Evolutionary conservation across 2,329 filamentous ascomycete species (phyloP).

Genomic region (Cercospora citrullina): DNA sequence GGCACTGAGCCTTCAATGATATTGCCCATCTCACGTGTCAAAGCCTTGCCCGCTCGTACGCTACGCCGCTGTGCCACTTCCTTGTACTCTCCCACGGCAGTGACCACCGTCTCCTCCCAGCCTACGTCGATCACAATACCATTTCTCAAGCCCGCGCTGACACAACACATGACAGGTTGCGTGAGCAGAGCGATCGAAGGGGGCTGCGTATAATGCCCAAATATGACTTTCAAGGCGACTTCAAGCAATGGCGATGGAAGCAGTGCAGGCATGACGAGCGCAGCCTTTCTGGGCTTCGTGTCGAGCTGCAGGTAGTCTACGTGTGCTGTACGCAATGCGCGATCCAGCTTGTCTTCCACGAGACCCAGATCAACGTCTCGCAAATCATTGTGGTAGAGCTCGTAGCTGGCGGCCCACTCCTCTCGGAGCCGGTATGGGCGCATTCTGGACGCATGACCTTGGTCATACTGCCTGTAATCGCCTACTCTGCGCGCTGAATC

Average conservation of each 20-base stretch:
- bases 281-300: constrained; percentile 67
- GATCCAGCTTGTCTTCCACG: constrained; percentile 82
- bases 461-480: constrained; percentile 64
- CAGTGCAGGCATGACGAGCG: constrained; percentile 73
- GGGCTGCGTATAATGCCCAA: constrained; percentile 75
- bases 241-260: constrained; percentile 78
- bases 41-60: constrained; percentile 69
- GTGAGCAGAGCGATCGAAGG: constrained; percentile 81
- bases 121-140: constrained; percentile 86
- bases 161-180: constrained; percentile 68
- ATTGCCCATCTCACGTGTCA: constrained; percentile 69
- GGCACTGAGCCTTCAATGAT: constrained; percentile 58
- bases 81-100: constrained; percentile 85
- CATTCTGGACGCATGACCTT: constrained; percentile 14
- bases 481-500: constrained; percentile 75
- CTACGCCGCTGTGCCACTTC: constrained; percentile 72
- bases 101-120: constrained; percentile 86
- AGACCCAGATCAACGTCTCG: constrained; percentile 72
- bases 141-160: constrained; percentile 81
- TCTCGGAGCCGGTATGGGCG: constrained; percentile 50
- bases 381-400: constrained; percentile 80
- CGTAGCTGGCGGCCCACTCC: constrained; percentile 64
- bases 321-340: constrained; percentile 76
- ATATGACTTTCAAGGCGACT: constrained; percentile 72
- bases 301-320: constrained; percentile 72